Evolutionary conservation across 2,329 filamentous ascomycete species (phyloP), one percentile per base, ranked within the genome.

Genomic region (Tricladium varicosporioides): DNA sequence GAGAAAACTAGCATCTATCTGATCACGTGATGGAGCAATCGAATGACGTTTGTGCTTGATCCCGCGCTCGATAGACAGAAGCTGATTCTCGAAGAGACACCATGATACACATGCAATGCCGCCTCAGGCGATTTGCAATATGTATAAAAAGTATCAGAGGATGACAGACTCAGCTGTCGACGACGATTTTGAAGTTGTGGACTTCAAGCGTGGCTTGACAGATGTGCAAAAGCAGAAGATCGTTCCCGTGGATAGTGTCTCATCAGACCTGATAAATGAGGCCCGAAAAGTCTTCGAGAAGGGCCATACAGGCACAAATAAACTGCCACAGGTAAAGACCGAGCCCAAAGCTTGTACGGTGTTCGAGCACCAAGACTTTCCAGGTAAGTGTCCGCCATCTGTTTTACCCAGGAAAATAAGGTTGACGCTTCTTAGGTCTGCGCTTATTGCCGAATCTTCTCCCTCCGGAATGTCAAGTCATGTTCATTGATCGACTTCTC

Each of bases 381-480:
- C 65, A 56, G 68, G 68, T 69, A 54, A 22, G 54, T 43, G 36
- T 19, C 15, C 15, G 1, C 36, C 1, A 42, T 27, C 40, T 47
- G 5, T 15, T 42, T 19, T 14, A 8, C 7, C 19, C 7, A 8
- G 11, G 8, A 3, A 14, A 4, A 11, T 22, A 5, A 27, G 14
- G 1, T 31, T 33, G 40, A 43, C 58, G 16, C 56, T 32, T 49
- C 22, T 31, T 18, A 70, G 69, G 69, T 7, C 51, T 99, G 8
- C 80, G 88, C 58, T 81, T 97, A 53, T 76, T 92, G 2, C 92
- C 93, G 9, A 81, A 82, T 13, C 76, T 97, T 5, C 75, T 97
- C 5, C 88, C 92, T 1, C 80, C 83, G 14, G 69, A 77, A 15
- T 78, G 89, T n/a, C 93, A 97, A 71, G 75, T 79, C 56, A 73